Evolutionary conservation across 106 monocot species (phyloP).

Genomic region (Platanthera zijinensis): DNA sequence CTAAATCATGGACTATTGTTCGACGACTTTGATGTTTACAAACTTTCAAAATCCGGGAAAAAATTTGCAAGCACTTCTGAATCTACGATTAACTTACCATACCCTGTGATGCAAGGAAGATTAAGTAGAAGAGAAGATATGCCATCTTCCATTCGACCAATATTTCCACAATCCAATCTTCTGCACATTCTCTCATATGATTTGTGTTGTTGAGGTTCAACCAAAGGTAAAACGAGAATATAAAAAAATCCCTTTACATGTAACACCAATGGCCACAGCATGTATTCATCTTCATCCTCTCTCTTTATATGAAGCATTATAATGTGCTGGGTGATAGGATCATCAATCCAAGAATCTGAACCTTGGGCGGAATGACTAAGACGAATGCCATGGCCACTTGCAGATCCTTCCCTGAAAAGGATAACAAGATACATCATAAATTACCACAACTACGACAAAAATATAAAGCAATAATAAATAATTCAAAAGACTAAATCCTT

Average conservation of each 20-base stretch:
- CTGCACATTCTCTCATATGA: conserved; percentile 52
- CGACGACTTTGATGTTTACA: not conserved
- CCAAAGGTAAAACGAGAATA: conserved; percentile 69
- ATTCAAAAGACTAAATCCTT: not conserved
- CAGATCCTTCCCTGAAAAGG: conserved; percentile 67
- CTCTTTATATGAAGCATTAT: conserved; percentile 52
- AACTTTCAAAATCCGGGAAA: conserved; percentile 7
- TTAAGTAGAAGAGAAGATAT: conserved; percentile 65
- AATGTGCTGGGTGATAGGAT: conserved; percentile 90
- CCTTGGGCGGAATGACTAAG: conserved; percentile 36
- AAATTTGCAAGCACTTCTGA: not conserved
- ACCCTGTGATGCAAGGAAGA: conserved; percentile 99
- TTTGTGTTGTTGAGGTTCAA: conserved; percentile 61
- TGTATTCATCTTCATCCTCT: conserved; percentile 41
- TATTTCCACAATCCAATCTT: conserved; percentile 59
- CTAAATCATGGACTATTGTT: not conserved
- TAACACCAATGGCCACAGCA: conserved; percentile 82
- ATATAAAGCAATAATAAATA: not conserved
- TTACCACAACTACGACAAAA: not conserved
- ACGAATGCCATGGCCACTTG: conserved; percentile 68
- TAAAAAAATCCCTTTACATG: conserved; percentile 57
- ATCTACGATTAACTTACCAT: conserved; percentile 65
- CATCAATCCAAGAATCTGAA: conserved; percentile 90
- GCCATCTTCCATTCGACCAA: conserved; percentile 26
- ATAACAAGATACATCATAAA: not conserved